Evolutionary conservation across 2,329 filamentous ascomycete genomes (phyloP), one percentile per base, ranked within the genome.

Genomic region (Chrysosporium queenslandicum): DNA sequence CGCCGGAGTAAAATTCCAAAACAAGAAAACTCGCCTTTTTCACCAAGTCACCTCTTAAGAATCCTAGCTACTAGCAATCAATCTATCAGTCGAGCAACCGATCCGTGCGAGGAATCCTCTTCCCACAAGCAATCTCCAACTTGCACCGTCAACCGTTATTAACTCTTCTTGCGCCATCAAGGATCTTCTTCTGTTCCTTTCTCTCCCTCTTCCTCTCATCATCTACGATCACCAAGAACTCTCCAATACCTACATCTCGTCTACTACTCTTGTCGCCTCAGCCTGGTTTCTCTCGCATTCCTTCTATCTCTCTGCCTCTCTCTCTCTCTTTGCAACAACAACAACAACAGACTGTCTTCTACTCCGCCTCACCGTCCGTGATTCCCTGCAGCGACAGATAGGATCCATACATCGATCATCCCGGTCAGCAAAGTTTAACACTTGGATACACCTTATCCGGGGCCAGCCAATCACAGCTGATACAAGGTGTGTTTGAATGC

Each of bases 1-100:
- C n/a, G 11, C 46, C 46, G 46, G 46, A 39, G 32, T n/a, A 39
- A 48, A 48, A 36, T 36, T 37, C 46, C 46, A 36, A 39, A 48
- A 48, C 46, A 36, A 48, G 46, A 48, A 48, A 37, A 40, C 29
- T 45, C 30, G 23, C 41, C 41, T 46, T 46, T n/a, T 20, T 20
- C 25, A 5, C 11, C n/a, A n/a, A n/a, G 1, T 30, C 27, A 25
- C 23, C 5, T 16, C 20, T 14, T 12, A 30, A 30, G 27, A 30
- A 30, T 14, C n/a, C 32, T 6, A 14, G 11, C 11, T 34, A 3
- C 11, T 7, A 8, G n/a, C 4, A 5, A 4, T 12, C n/a, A 14
- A 37, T 37, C 34, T 37, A 37, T 37, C 5, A 9, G 5, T 29
- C 27, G 32, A 36, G 14, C n/a, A n/a, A n/a, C n/a, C n/a, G n/a